phyloP scores from a whole-genome alignment of 129 eudicot genomes.

The Chrysanthemum makinoi region DNA sequence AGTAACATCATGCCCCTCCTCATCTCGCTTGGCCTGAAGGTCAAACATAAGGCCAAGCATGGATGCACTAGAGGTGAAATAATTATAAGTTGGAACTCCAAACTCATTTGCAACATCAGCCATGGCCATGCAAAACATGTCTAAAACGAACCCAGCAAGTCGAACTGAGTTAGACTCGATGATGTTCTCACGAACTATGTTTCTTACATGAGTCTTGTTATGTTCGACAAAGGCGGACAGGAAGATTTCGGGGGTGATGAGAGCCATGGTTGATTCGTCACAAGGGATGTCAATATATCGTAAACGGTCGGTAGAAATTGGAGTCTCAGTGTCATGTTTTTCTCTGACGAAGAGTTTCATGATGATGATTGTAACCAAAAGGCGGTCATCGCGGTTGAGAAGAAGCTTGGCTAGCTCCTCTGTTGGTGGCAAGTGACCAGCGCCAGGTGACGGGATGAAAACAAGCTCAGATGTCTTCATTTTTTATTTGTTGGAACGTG shows the following conservation, averaged over 20 bases:
- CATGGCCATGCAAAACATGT: conserved; percentile 27
- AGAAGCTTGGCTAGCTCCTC: conserved; percentile 32
- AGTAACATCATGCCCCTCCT: conserved; percentile 12
- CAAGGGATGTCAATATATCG: conserved; percentile 22
- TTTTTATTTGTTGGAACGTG: too few species aligned
- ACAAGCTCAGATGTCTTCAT: conserved; percentile 17
- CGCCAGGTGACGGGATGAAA: conserved; percentile 28
- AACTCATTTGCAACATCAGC: conserved; percentile 31
- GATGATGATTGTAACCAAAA: conserved; percentile 31
- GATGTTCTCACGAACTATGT: background rate
- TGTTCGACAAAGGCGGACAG: conserved; percentile 13
- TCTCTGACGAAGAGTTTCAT: conserved; percentile 6
- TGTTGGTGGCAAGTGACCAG: conserved; percentile 29
- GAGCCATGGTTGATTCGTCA: conserved; percentile 24
- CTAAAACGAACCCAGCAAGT: conserved; percentile 21
- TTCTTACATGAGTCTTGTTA: conserved; percentile 16
- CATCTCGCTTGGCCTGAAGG: conserved; percentile 18
- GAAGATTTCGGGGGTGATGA: conserved; percentile 6
- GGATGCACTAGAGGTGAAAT: conserved; percentile 24
- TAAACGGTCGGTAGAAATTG: background rate
- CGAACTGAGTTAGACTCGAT: conserved; percentile 1
- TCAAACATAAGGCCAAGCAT: conserved; percentile 22
- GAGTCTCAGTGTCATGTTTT: background rate
- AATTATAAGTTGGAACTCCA: conserved; percentile 20
- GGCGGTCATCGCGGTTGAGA: conserved; percentile 23